Percentiles rank a stretch among this genome's conserved stretches.
Conservation (phyloP, 2,329 filamentous ascomycete genomes). For the Zelopaecilomyces penicillatus region DNA sequence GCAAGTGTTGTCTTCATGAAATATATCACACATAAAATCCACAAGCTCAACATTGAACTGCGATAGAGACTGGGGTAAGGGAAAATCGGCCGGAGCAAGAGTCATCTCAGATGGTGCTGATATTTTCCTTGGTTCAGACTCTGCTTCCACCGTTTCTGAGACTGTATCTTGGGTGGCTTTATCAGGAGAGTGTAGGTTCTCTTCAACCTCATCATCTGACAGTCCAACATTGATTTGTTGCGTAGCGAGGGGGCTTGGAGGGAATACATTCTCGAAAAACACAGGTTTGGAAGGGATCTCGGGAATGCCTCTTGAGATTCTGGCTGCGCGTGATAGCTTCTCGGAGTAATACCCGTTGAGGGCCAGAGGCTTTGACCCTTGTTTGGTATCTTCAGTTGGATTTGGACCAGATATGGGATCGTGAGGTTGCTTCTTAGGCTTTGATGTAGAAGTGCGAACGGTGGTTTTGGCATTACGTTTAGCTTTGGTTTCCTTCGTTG, state of each 20-base stretch:
- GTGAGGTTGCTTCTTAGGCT: conserved; percentile 21
- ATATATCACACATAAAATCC: conserved; percentile 52
- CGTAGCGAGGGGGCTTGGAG: conserved; percentile 11
- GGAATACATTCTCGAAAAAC: conserved; percentile 31
- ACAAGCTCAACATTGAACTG: conserved; percentile 47
- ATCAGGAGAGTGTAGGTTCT: conserved; percentile 1
- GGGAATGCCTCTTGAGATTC: conserved; percentile 22
- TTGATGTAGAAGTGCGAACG: conserved; percentile 16
- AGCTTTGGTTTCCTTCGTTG: conserved; percentile 7
- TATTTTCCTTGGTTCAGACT: conserved; percentile 2
- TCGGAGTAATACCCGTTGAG: conserved; percentile 24
- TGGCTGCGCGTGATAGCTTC: conserved; percentile 25
- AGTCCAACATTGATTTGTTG: conserved; percentile 12
- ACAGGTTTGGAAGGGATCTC: conserved; percentile 28
- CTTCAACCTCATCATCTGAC: conserved; percentile 13
- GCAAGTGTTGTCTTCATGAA: conserved; percentile 46
- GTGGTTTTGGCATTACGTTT: conserved; percentile 15
- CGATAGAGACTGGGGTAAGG: conserved; percentile 49
- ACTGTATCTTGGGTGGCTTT: conserved; percentile 19
- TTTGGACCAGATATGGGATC: conserved; percentile 21
- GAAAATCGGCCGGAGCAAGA: conserved; percentile 4
- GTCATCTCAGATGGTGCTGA: not conserved
- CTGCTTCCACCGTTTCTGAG: not conserved
- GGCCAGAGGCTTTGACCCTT: conserved; percentile 22
- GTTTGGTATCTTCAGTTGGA: conserved; percentile 21